Evolutionary conservation across 2,329 filamentous ascomycete species (phyloP).

Genomic region (Neurospora crassa): DNA sequence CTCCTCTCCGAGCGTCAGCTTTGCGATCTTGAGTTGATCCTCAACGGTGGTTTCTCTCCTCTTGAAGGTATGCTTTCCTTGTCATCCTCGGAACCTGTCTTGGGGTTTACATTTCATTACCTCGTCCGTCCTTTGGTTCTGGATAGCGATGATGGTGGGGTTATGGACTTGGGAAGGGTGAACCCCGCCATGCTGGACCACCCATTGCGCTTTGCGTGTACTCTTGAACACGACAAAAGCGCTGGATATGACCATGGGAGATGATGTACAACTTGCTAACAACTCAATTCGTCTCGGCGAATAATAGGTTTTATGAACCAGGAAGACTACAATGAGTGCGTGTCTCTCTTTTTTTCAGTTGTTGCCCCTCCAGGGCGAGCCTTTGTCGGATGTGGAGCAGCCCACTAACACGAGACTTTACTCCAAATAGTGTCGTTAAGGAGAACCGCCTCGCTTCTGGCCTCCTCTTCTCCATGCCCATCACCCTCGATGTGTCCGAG

Average conservation of each 20-base stretch:
- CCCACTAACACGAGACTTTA: not conserved
- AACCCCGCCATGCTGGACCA: slow-evolving; percentile 16
- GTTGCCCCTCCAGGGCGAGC: not conserved
- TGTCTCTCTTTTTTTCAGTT: slow-evolving; percentile 9
- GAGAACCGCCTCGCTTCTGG: slow-evolving; percentile 80
- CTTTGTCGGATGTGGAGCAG: not conserved
- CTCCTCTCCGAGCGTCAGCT: slow-evolving; percentile 87
- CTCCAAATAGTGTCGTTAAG: slow-evolving; percentile 64
- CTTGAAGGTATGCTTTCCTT: slow-evolving; percentile 65
- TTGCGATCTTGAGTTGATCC: slow-evolving; percentile 93
- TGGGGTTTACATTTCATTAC: not conserved
- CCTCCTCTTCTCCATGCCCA: slow-evolving; percentile 91
- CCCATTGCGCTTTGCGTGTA: not conserved
- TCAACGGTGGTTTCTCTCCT: slow-evolving; percentile 96
- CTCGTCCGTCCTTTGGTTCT: not conserved
- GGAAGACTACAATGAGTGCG: slow-evolving; percentile 89
- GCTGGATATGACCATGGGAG: not conserved
- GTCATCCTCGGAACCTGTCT: not conserved
- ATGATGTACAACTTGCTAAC: not conserved
- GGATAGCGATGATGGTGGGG: slow-evolving; percentile 4
- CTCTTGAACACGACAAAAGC: not conserved
- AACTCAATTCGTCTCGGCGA: slow-evolving; percentile 6
- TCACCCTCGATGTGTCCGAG: slow-evolving; percentile 79
- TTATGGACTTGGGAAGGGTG: slow-evolving; percentile 13
- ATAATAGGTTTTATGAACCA: slow-evolving; percentile 84